Conservation (phyloP, 2,329 filamentous ascomycete genomes). For the Fusarium ambrosium region DNA sequence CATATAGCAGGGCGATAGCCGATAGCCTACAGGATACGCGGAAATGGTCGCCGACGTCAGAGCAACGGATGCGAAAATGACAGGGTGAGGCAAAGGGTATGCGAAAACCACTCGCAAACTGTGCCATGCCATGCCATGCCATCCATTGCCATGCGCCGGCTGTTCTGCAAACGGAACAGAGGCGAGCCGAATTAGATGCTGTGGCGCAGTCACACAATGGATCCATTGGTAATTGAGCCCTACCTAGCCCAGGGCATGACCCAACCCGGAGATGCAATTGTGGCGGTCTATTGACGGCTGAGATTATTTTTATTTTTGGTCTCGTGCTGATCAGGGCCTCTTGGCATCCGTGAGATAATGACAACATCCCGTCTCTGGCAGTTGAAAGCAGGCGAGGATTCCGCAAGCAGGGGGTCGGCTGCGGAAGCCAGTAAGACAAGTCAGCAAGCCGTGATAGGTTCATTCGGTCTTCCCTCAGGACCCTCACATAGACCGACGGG, state of each 20-base stretch:
- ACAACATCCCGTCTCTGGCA: neutral
- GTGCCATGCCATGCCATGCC: neutral
- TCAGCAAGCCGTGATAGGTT: constrained; percentile 16
- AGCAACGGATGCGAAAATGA: constrained; percentile 1
- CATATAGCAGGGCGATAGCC: neutral
- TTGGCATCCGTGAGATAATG: neutral
- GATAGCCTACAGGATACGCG: neutral
- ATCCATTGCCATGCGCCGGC: neutral
- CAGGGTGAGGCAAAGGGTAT: neutral
- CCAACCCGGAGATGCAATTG: constrained; percentile 7
- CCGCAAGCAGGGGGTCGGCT: neutral
- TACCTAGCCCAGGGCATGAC: neutral
- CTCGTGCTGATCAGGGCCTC: constrained; percentile 29
- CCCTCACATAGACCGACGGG: neutral
- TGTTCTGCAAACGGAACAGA: neutral
- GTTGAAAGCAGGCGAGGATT: neutral
- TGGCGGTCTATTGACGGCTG: constrained; percentile 17
- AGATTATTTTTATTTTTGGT: constrained; percentile 41
- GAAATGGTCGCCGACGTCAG: neutral
- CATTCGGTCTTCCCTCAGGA: neutral
- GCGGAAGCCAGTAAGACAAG: constrained; percentile 1
- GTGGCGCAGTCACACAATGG: constrained; percentile 34
- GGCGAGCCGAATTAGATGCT: constrained; percentile 7
- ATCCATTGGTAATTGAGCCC: constrained; percentile 8
- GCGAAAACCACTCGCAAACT: constrained; percentile 19